These are phyloP conservation scores for Vicia sativa DNA, from an alignment of 306 rosid species.

Conservation along the genomic window DNA sequence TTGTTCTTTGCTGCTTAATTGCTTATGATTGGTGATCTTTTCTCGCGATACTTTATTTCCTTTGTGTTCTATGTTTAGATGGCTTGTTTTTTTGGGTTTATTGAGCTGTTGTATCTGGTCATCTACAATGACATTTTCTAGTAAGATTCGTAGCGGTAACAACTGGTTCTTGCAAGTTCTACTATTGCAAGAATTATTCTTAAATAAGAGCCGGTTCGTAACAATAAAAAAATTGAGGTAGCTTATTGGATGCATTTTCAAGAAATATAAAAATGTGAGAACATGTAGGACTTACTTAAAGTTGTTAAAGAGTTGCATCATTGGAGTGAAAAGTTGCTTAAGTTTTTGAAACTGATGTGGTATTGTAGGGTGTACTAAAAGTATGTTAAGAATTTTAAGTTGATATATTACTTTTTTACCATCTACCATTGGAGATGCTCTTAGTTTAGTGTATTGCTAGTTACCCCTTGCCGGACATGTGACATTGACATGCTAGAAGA, in stretches of 20 bases:
- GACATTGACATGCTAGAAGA: no score
- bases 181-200: not conserved
- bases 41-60: not conserved
- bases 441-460: no score
- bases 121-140: not conserved
- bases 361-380: not conserved
- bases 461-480: no score
- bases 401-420: no score
- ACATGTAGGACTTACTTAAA: not conserved
- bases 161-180: not conserved
- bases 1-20: conserved; percentile 23
- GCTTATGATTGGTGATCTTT: conserved; percentile 27
- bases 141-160: not conserved
- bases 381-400: no score
- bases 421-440: no score
- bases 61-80: not conserved
- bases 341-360: not conserved
- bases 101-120: not conserved
- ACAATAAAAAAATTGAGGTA: not conserved
- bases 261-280: not conserved
- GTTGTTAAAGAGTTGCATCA: not conserved
- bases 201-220: not conserved
- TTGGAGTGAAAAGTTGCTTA: not conserved
- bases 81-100: conserved; percentile 5
- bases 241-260: not conserved